Evolutionary conservation across 2,329 filamentous ascomycete species (phyloP).

Genomic region (Fusarium globosum): DNA sequence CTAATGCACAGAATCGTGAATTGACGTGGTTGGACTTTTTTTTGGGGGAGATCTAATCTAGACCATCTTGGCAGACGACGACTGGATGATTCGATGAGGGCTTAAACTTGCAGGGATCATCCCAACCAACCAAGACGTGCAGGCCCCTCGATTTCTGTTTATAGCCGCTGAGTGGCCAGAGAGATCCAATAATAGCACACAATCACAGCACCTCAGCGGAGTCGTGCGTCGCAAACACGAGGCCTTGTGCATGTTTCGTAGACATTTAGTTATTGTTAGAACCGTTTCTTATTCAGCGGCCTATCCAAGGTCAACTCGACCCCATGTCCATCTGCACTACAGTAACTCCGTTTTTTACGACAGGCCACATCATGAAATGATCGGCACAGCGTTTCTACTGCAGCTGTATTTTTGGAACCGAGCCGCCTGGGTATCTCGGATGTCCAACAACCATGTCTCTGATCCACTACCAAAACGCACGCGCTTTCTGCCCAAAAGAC

Average conservation of each 20-base stretch:
- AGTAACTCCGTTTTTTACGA: neutral
- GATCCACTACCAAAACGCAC: neutral
- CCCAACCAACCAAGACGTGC: conserved; percentile 10
- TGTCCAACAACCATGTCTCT: neutral
- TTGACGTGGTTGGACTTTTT: conserved; percentile 24
- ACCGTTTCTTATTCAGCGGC: conserved; percentile 1
- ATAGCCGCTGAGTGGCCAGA: conserved; percentile 26
- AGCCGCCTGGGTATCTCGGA: conserved; percentile 3
- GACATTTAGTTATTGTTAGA: conserved; percentile 24
- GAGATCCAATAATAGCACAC: conserved; percentile 29
- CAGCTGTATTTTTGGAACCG: conserved; percentile 17
- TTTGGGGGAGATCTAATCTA: neutral
- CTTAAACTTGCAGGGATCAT: conserved; percentile 16
- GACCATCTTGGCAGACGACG: neutral
- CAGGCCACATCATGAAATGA: conserved; percentile 27
- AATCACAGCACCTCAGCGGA: conserved; percentile 19
- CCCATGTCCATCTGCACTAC: neutral
- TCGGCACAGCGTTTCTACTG: neutral
- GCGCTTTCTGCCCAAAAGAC: conserved; percentile 14
- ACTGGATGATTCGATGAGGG: conserved; percentile 10
- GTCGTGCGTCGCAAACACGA: conserved; percentile 26
- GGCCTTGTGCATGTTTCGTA: conserved; percentile 21
- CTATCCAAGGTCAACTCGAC: neutral
- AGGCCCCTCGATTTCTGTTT: conserved; percentile 13
- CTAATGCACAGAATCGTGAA: conserved; percentile 19